Percentiles rank a stretch among this genome's conserved stretches.
These are phyloP conservation scores for Herpetomonas tarakana DNA, from an alignment of 208 protist species.

Conservation along the genomic window DNA sequence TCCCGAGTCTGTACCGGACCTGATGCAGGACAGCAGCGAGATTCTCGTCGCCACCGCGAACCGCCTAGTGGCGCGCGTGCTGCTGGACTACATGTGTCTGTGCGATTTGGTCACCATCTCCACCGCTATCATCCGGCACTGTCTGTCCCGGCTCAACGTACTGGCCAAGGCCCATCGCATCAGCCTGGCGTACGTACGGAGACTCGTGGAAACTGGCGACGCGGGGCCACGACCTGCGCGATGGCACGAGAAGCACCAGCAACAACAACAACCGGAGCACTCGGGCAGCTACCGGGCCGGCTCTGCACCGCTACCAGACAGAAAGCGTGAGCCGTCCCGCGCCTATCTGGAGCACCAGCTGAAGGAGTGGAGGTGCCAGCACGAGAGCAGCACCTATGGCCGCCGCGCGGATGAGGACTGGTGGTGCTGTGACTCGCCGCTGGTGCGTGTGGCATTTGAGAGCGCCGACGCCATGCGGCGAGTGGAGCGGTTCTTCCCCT, in stretches of 20 bases:
- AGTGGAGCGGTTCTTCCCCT: slow-evolving; percentile 50
- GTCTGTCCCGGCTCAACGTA: slow-evolving; percentile 36
- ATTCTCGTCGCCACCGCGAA: slow-evolving; percentile 40
- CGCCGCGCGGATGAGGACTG: slow-evolving; percentile 16
- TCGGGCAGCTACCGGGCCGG: neutral
- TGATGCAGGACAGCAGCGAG: slow-evolving; percentile 35
- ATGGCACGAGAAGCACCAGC: too few species aligned
- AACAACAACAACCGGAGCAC: too few species aligned
- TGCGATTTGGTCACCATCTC: slow-evolving; percentile 38
- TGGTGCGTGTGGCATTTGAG: slow-evolving; percentile 29
- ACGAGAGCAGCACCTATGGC: neutral
- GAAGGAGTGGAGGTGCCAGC: neutral
- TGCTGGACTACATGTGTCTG: slow-evolving; percentile 51
- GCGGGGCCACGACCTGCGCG: too few species aligned
- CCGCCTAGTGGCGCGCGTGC: slow-evolving; percentile 39
- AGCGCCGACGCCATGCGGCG: slow-evolving; percentile 17
- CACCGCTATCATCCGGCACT: slow-evolving; percentile 45
- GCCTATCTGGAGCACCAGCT: neutral
- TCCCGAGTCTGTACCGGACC: slow-evolving; percentile 20
- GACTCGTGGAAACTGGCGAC: too few species aligned
- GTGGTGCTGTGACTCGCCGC: slow-evolving; percentile 29
- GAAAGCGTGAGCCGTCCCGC: neutral
- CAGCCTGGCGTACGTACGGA: slow-evolving; percentile 26
- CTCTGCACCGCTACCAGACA: too few species aligned
- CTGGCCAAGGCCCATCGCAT: slow-evolving; percentile 39